Evolutionary conservation across 108 stramenopile species (phyloP).

Genomic region (Conticribra weissflogii): DNA sequence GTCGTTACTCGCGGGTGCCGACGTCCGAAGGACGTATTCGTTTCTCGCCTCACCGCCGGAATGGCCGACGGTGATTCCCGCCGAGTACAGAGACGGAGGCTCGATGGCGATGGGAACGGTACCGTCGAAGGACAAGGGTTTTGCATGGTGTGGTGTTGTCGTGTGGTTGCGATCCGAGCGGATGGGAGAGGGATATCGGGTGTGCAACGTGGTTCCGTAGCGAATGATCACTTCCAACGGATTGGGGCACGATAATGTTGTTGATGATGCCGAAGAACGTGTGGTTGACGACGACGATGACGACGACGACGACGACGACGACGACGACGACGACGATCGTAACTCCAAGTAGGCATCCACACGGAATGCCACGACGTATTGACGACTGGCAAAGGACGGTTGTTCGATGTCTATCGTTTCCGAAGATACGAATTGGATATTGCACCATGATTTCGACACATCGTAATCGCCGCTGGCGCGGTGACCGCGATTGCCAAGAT

Average conservation of each 20-base stretch:
- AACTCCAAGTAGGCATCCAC: constrained; percentile 22
- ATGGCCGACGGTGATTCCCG: neutral
- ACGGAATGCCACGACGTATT: constrained; percentile 47
- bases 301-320: neutral
- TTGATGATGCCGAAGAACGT: neutral
- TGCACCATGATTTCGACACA: constrained; percentile 18
- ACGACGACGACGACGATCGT: neutral
- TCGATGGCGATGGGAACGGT: constrained; percentile 24
- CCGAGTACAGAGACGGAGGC: constrained; percentile 22
- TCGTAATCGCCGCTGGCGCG: no score
- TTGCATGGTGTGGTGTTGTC: neutral
- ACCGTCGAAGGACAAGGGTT: neutral
- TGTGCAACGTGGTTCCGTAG: constrained; percentile 43
- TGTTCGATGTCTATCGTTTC: constrained; percentile 60
- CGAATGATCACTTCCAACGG: constrained; percentile 24
- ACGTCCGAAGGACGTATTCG: neutral
- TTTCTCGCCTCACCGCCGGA: constrained; percentile 9
- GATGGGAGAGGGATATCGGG: constrained; percentile 42
- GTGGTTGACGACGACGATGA: neutral
- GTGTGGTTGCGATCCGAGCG: neutral
- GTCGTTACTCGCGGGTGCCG: neutral
- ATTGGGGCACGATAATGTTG: neutral
- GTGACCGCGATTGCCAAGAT: no score
- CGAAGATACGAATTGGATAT: constrained; percentile 27
- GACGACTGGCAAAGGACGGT: constrained; percentile 57